These are phyloP conservation scores for Polychaeton citri DNA, from an alignment of 2,329 filamentous ascomycete species.

Conservation along the genomic window DNA sequence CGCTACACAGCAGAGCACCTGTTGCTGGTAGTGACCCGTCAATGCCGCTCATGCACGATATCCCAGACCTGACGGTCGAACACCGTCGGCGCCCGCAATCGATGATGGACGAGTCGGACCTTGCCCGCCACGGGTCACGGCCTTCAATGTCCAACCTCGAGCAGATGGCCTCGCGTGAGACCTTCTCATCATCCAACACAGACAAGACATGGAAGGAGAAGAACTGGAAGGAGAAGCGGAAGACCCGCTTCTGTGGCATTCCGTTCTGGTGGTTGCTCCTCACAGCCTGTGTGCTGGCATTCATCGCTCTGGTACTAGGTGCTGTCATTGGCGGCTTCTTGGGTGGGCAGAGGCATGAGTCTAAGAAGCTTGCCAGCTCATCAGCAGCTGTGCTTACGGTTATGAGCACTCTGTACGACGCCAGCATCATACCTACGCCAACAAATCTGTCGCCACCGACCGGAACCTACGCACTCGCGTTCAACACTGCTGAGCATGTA, in stretches of 20 bases:
- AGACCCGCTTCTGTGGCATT: conserved; percentile 21
- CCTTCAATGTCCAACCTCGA: conserved; percentile 5
- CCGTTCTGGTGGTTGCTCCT: conserved; percentile 23
- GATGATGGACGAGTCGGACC: conserved; percentile 20
- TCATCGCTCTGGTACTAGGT: conserved; percentile 20
- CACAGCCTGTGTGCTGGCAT: conserved; percentile 13
- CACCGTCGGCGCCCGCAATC: conserved; percentile 16
- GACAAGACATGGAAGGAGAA: conserved; percentile 23
- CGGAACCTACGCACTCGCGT: conserved; percentile 44
- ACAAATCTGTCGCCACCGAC: conserved; percentile 40
- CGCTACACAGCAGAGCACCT: conserved; percentile 18
- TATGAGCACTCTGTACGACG: conserved; percentile 17
- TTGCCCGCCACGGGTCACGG: conserved; percentile 5
- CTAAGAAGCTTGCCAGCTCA: conserved; percentile 7
- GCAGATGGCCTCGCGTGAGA: conserved; percentile 1
- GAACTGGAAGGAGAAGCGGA: conserved; percentile 25
- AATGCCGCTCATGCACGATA: conserved; percentile 22
- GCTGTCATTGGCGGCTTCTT: conserved; percentile 23
- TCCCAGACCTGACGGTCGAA: conserved; percentile 15
- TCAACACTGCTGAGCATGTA: conserved; percentile 35
- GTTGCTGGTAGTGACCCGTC: conserved; percentile 20
- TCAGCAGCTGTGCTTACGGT: conserved; percentile 6
- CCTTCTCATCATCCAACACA: background rate
- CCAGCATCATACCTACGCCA: conserved; percentile 33
- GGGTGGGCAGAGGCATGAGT: conserved; percentile 9